Conservation (phyloP, 139 green algal species). For the Bryopsis sp. region DNA sequence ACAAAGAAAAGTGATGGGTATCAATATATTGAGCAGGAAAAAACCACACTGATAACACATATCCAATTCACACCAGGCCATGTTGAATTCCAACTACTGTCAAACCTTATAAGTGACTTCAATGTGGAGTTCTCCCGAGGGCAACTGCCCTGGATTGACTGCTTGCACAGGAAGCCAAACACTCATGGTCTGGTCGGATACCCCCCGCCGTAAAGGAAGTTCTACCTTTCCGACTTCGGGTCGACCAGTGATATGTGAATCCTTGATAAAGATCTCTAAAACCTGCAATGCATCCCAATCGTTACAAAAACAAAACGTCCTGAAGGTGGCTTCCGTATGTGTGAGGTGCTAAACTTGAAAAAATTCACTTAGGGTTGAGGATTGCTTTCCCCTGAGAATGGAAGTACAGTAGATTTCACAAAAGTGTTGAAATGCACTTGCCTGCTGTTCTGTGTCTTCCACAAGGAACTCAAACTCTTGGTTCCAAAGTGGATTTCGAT, state of each 20-base stretch:
- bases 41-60: no score
- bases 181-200: conserved; percentile 37
- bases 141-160: conserved; percentile 17
- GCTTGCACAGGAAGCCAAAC: conserved; percentile 63
- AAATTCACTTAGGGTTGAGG: no score
- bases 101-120: conserved; percentile 63
- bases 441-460: conserved; percentile 61
- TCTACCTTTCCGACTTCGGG: conserved; percentile 56
- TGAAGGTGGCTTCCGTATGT: no score
- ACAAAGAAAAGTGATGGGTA: no score
- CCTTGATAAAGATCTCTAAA: conserved; percentile 70
- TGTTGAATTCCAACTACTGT: no score
- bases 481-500: conserved; percentile 82
- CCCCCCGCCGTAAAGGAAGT: conserved; percentile 40
- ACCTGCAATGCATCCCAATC: conserved; percentile 45
- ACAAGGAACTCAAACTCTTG: conserved; percentile 91
- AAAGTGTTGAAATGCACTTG: no score
- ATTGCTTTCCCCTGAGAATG: no score
- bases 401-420: background rate
- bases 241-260: conserved; percentile 72
- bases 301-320: no score
- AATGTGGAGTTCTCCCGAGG: conserved; percentile 56
- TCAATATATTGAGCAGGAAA: no score
- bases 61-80: no score
- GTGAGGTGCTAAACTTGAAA: no score